Evolutionary conservation across 2,329 filamentous ascomycete species (phyloP), one percentile per base, ranked within the genome.

Genomic region (Penicillium sclerotiorum): DNA sequence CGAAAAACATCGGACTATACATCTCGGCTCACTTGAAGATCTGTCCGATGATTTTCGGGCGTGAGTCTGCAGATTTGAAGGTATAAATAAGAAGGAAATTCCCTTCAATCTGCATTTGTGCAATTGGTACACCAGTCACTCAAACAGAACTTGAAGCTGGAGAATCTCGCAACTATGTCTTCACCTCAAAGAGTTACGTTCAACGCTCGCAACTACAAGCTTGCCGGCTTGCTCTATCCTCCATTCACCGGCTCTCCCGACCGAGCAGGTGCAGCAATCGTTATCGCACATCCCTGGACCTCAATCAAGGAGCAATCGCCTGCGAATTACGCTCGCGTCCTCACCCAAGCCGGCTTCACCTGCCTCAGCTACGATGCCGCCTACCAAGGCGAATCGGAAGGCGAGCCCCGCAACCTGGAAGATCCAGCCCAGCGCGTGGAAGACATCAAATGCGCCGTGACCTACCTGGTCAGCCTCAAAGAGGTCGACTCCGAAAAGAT

Each of bases 301-400:
- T 18, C 15, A 4, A 18, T 36, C 33, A 36, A 36, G 49, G 73
- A 75, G 53, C 72, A 75, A 54, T 64, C 71, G 1, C 33, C 70
- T 2, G 62, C 57, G 5, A 45, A 63, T 30, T 69, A 75, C 40
- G 70, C 71, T 12, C 50, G 55, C 2, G 17, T 49, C 0, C 60
- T 75, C 5, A 43, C 67, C 15, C 45, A 66, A 18, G 49, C 53
- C 1, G 71, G 73, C 8, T 74, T 74, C 53, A 50, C 58, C 36
- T 42, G 53, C 6, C 56, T 76, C 6, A 55, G 63, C n/a, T 75
- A 60, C 49, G 73, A 76, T 45, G 65, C 72, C 5, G 64, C 64
- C 2, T 71, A 72, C 43, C 71, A 75, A 47, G 72, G 73, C 20
- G 67, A 67, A 45, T 64, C 56, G 22, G 62, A 49, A 7, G 73